Conservation (phyloP, 108 stramenopile genomes). For the Nitzschia sp. region DNA sequence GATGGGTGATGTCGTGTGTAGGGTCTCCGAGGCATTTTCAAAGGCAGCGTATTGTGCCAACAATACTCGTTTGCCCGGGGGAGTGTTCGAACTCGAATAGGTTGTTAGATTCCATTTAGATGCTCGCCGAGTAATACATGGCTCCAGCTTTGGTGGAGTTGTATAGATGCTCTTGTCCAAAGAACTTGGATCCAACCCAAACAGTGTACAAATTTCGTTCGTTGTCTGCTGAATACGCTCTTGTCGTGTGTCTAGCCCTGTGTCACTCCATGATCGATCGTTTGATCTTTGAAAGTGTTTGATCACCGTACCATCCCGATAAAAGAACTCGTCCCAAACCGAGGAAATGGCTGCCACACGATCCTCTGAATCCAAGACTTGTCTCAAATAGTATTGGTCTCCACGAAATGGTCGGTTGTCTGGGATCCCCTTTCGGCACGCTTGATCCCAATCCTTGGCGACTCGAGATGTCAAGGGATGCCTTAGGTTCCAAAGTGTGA, state of each 20-base stretch:
- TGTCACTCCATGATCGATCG: constrained; percentile 18
- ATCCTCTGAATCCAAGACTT: background rate
- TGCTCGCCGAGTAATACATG: background rate
- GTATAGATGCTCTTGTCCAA: constrained; percentile 5
- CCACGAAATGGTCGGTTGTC: constrained; percentile 21
- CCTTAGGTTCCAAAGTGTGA: constrained; percentile 37
- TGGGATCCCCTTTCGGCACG: constrained; percentile 10
- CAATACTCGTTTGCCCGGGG: constrained; percentile 11
- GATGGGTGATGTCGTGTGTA: constrained; percentile 15
- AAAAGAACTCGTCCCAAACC: constrained; percentile 31
- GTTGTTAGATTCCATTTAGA: background rate
- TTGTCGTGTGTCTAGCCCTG: constrained; percentile 27
- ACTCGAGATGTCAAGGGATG: constrained; percentile 25
- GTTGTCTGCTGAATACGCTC: constrained; percentile 14
- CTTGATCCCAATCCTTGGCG: constrained; percentile 25
- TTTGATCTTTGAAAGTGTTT: constrained; percentile 38
- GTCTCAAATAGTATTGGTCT: constrained; percentile 16
- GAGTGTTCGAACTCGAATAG: background rate
- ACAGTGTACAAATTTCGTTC: background rate
- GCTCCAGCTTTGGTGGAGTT: background rate
- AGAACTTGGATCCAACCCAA: background rate
- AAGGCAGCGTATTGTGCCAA: constrained; percentile 17
- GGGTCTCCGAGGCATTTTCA: constrained; percentile 3
- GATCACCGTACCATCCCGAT: constrained; percentile 30
- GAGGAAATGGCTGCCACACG: constrained; percentile 4